phyloP scores from a whole-genome alignment of 2,329 filamentous ascomycete genomes.

The Fusarium sp. region DNA sequence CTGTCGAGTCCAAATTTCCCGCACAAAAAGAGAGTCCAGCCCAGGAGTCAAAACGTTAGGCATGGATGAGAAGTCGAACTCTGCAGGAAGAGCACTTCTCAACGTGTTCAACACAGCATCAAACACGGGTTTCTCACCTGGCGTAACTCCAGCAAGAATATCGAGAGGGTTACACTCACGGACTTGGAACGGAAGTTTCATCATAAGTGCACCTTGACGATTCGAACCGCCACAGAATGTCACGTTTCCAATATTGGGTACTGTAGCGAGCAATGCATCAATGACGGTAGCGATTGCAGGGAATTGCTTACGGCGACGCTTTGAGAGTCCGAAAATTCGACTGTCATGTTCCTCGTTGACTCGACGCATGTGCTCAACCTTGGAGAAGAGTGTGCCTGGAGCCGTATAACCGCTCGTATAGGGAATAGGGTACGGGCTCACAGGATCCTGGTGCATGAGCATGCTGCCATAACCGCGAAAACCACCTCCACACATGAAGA shows the following conservation, averaged over 20 bases:
- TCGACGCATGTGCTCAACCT: slow-evolving; percentile 61
- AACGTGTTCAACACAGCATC: slow-evolving; percentile 52
- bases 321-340: slow-evolving; percentile 81
- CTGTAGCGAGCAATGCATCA: slow-evolving; percentile 73
- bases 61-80: slow-evolving; percentile 47
- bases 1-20: slow-evolving; percentile 61
- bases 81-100: slow-evolving; percentile 53
- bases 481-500: slow-evolving; percentile 90
- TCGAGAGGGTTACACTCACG: slow-evolving; percentile 73
- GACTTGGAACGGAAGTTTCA: slow-evolving; percentile 67
- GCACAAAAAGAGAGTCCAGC: slow-evolving; percentile 56
- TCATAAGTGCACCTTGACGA: slow-evolving; percentile 82
- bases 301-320: slow-evolving; percentile 80
- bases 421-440: slow-evolving; percentile 83
- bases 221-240: slow-evolving; percentile 91
- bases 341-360: slow-evolving; percentile 60
- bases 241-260: slow-evolving; percentile 76
- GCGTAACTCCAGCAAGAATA: slow-evolving; percentile 44
- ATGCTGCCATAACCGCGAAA: slow-evolving; percentile 93
- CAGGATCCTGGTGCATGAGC: slow-evolving; percentile 79
- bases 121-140: slow-evolving; percentile 44
- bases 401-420: slow-evolving; percentile 83
- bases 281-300: slow-evolving; percentile 85
- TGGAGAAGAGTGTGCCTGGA: slow-evolving; percentile 66
- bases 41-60: slow-evolving; percentile 56